phyloP scores from a whole-genome alignment of 176 grass and related monocot genomes.

The Chloris gayana region DNA sequence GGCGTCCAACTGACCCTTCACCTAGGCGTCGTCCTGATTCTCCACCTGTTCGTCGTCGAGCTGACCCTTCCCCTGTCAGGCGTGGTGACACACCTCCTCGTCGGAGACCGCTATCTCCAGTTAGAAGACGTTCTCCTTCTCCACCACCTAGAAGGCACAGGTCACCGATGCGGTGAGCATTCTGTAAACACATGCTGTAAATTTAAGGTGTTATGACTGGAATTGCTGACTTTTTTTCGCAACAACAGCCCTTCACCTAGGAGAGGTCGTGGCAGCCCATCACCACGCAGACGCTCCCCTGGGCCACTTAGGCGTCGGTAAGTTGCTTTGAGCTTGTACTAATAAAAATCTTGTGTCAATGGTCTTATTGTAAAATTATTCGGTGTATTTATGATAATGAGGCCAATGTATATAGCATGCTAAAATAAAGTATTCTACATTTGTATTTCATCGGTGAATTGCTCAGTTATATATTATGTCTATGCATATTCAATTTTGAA shows the following conservation, averaged over 20 bases:
- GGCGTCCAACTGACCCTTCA: conserved; percentile 53
- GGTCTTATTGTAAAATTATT: not conserved
- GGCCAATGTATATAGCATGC: not conserved
- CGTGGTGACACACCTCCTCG: conserved; percentile 61
- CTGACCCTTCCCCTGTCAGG: conserved; percentile 53
- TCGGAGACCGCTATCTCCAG: conserved; percentile 66
- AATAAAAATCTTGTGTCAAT: not conserved
- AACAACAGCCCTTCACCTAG: conserved; percentile 72
- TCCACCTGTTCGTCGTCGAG: conserved; percentile 53
- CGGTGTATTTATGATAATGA: not conserved
- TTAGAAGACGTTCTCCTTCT: conserved; percentile 84
- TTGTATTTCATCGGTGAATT: conserved; percentile 3
- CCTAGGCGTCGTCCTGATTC: conserved; percentile 72
- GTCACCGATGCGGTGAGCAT: conserved; percentile 68
- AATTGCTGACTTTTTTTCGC: conserved; percentile 31
- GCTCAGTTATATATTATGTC: not conserved
- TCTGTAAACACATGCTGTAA: conserved; percentile 7
- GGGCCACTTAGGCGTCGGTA: conserved; percentile 79
- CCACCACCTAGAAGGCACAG: conserved; percentile 82
- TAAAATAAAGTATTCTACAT: not conserved
- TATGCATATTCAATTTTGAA: not conserved
- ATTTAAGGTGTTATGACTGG: not conserved
- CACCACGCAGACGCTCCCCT: conserved; percentile 77
- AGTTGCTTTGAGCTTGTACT: conserved; percentile 37
- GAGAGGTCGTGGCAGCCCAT: conserved; percentile 75